Conservation (phyloP, 306 rosid species). For the Prunus mira region DNA sequence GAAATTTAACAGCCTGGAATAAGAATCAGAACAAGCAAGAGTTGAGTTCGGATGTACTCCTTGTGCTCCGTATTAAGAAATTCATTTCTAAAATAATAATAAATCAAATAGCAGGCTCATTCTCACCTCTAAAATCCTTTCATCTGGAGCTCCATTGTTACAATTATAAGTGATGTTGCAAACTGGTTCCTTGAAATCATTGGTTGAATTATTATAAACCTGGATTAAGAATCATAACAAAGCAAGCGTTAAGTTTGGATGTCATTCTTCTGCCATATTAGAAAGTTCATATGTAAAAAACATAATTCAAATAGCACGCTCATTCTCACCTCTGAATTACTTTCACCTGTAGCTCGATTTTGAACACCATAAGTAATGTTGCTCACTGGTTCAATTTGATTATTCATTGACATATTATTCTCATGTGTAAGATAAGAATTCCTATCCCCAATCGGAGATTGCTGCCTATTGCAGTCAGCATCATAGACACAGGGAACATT, state of each 20-base stretch:
- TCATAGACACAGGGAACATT: neutral
- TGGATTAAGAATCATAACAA: too few relatives aligned
- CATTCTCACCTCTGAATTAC: conserved; percentile 33
- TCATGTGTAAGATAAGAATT: neutral
- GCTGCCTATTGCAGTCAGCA: neutral
- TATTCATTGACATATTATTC: neutral
- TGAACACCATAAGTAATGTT: neutral
- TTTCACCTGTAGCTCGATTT: neutral
- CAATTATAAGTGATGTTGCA: neutral
- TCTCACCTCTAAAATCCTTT: conserved; percentile 26
- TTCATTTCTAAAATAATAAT: neutral
- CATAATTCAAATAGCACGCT: conserved; percentile 4
- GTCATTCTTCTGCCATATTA: neutral
- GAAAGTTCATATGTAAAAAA: neutral
- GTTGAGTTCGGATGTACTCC: conserved; percentile 9
- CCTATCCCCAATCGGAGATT: neutral
- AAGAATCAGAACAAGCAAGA: conserved; percentile 15
- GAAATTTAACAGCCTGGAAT: conserved; percentile 15
- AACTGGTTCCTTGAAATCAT: neutral
- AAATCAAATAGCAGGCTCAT: neutral
- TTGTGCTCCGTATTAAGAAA: neutral
- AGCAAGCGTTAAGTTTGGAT: neutral
- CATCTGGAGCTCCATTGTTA: neutral
- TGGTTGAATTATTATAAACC: neutral
- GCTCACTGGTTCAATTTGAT: neutral